Evolutionary conservation across 192 early-diverging fungal species (phyloP), one percentile per base, ranked within the genome.

Genomic region (Lobosporangium transversale): DNA sequence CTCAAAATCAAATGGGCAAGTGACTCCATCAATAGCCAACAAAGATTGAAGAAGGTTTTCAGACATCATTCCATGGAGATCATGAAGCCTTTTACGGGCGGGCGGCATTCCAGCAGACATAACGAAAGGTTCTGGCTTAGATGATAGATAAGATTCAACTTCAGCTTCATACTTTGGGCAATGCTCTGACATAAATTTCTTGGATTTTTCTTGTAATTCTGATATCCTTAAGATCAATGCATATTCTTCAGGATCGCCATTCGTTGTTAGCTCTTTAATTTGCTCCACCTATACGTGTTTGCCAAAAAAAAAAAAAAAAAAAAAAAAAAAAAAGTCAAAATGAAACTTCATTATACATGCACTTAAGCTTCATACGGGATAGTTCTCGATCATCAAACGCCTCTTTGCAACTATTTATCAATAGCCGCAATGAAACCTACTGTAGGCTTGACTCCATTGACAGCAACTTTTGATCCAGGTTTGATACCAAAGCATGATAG

Each of bases 41-140:
- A 96, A 66, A 8, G 84, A 78, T 82, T 96, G 94, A 84, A 96
- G 84, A 23, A 96, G 79, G 56, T 85, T 75, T 78, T 96, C 94
- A 36, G 86, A 87, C 31, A 90, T 68, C 53, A 83, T 85, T 36
- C 84, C 80, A 49, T 93, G 90, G 43, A 79, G 65, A 52, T 94
- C 91, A 14, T 87, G 53, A 11, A 94, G 78, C 48, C 88, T 84
- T 59, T 93, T 93, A 50, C 81, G 81, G 44, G 86, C 74, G 4
- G 42, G 56, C 15, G 60, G 78, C 81, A 71, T 79, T 14, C 37
- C 37, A 58, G 66, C 83, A 55, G 73, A 65, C 26, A 69, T 51
- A 43, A 51, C 27, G 31, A 76, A 66, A 61, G 61, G 36, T 53
- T 81, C 26, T 66, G 66, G 79, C 51, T 84, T 71, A 51, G 62